phyloP scores from a whole-genome alignment of 768 basidiomycete species.

The Trametes coccinea region DNA sequence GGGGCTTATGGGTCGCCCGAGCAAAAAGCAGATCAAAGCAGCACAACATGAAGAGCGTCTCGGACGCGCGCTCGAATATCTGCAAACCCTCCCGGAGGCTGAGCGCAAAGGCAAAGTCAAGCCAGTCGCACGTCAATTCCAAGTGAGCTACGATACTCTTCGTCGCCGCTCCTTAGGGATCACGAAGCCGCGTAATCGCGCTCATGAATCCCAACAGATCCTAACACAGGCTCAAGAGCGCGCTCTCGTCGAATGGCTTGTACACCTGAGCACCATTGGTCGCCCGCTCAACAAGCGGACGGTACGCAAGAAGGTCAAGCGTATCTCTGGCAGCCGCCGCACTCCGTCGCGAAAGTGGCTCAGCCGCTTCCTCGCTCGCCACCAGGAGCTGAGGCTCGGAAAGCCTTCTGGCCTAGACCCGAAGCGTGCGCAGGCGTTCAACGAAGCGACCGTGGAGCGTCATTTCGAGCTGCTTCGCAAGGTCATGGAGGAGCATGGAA shows the following conservation, averaged over 20 bases:
- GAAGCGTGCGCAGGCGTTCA: slow-evolving; percentile 37
- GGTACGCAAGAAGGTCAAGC: slow-evolving; percentile 14
- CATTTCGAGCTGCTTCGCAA: slow-evolving; percentile 13
- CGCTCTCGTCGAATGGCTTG: slow-evolving; percentile 26
- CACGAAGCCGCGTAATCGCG: not conserved
- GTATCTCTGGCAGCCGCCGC: slow-evolving; percentile 1
- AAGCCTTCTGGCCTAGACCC: slow-evolving; percentile 36
- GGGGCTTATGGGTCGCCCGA: no score
- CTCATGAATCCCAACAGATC: slow-evolving; percentile 23
- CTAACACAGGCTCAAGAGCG: slow-evolving; percentile 24
- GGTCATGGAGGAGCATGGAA: slow-evolving; percentile 7
- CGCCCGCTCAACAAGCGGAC: slow-evolving; percentile 20
- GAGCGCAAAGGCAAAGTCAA: no score
- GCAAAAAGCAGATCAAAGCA: no score
- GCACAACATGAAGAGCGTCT: no score
- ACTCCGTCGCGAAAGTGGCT: slow-evolving; percentile 21
- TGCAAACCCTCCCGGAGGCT: no score
- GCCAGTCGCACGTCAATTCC: not conserved
- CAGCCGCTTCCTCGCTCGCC: slow-evolving; percentile 24
- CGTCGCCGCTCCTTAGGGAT: slow-evolving; percentile 3
- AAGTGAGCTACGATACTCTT: not conserved
- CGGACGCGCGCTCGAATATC: no score
- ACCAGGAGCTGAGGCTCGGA: slow-evolving; percentile 26
- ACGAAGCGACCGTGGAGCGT: slow-evolving; percentile 22
- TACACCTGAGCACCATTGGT: slow-evolving; percentile 12